Evolutionary conservation across 805 yeast genomes (phyloP).

Genomic region (Candida germanica): DNA sequence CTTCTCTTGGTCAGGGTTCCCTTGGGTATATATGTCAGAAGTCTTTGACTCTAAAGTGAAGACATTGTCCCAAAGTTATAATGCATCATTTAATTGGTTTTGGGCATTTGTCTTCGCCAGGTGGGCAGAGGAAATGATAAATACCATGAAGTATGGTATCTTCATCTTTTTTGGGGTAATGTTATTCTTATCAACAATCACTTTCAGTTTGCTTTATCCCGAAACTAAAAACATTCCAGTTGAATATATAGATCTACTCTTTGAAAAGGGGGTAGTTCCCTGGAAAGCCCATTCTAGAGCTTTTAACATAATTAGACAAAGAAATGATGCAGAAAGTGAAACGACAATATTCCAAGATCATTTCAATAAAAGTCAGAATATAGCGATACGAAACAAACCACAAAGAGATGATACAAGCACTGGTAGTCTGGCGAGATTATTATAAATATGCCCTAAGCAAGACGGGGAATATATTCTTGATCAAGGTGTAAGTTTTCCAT

Average conservation of each 20-base stretch:
- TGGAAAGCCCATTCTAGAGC: conserved; percentile 30
- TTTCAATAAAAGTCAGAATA: too few relatives aligned
- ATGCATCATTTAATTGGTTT: conserved; percentile 46
- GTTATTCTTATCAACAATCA: conserved; percentile 23
- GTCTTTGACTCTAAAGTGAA: conserved; percentile 43
- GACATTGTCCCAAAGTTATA: conserved; percentile 39
- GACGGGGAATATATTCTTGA: too few relatives aligned
- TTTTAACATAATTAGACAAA: conserved; percentile 11
- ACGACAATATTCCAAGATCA: too few relatives aligned
- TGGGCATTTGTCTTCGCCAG: conserved; percentile 50
- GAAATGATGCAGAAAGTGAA: too few relatives aligned
- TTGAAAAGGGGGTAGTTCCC: conserved; percentile 25
- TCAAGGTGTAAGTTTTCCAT: too few relatives aligned
- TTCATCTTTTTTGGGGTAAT: conserved; percentile 40
- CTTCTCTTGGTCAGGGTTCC: conserved; percentile 45
- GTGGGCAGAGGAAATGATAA: conserved; percentile 43
- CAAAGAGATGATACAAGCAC: too few relatives aligned
- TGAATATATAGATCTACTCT: conserved; percentile 30
- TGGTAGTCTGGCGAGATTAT: too few relatives aligned
- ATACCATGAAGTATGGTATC: conserved; percentile 40
- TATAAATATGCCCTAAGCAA: too few relatives aligned
- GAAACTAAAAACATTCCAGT: conserved; percentile 37
- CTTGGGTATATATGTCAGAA: conserved; percentile 47
- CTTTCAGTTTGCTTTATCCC: conserved; percentile 32
- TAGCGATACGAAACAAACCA: too few relatives aligned